Base-by-base conservation (phyloP, 2,329 filamentous ascomycete species). In the Fusarium euwallaceae region DNA sequence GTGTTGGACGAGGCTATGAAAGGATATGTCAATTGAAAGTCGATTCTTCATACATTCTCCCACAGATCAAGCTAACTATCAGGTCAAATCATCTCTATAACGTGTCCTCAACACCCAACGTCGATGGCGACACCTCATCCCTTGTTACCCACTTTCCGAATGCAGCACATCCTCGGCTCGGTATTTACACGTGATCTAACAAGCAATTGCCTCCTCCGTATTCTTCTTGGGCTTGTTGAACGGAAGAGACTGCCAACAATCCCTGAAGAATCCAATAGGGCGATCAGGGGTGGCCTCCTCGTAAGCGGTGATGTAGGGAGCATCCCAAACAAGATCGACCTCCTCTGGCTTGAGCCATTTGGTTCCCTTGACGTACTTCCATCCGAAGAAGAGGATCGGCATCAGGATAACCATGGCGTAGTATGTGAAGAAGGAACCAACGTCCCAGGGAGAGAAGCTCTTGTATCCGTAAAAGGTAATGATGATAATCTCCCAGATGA, bases 1-100 rank as follows among this genome's bases (percentile, higher is more conserved):
- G 48, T 74, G 32, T 51, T 74, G 27, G 68, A 66, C 11, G 72
- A 72, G 20, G 61, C 64, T 11, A 53, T 58, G 51, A 66, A 59
- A 37, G 59, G 41, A 12, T 70, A 70, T n/a, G 27, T 70, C 60
- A 62, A 34, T 45, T 59, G 34, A 61, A 29, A 10, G 53, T 16
- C 51, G 3, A 55, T 55, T 48, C 14, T 27, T 27, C 8, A 27
- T 17, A 16, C 8, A 27, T 48, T 2, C 22, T 6, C 17, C 22
- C 4, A 7, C 4, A 17, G 4, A 48, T 24, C 7, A 2, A 10
- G 4, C 43, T 24, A 17, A 48, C 7, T 24, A 3, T 10, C 43
- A 17, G 8, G 14, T 24, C 6, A 10, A 9, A 14, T 48, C 14
- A 27, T 48, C 22, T 48, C 22, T 14, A 27, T 48, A 24, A 24